These are phyloP conservation scores for Hypholoma sublateritium DNA, from an alignment of 768 basidiomycete species.

Conservation along the genomic window DNA sequence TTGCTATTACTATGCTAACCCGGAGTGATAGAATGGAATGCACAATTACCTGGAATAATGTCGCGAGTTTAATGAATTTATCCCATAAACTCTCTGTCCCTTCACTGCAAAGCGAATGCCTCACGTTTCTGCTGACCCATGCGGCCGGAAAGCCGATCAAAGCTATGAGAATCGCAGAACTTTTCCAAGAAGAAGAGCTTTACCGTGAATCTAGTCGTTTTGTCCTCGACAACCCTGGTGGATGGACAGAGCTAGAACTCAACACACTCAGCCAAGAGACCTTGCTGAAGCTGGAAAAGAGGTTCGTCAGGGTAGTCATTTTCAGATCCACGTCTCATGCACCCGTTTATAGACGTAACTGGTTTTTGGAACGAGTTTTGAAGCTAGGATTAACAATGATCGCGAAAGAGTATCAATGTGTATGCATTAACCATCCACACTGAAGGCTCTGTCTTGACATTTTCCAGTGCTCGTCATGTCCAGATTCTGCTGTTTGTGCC, in stretches of 20 bases:
- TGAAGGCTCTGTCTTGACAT: not conserved
- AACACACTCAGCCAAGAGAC: constrained; percentile 83
- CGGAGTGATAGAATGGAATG: constrained; percentile 57
- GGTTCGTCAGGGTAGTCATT: constrained; percentile 38
- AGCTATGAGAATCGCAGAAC: constrained; percentile 88
- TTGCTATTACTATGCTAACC: not conserved
- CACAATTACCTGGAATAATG: constrained; percentile 95
- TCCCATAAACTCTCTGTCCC: constrained; percentile 87
- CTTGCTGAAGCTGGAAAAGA: constrained; percentile 84
- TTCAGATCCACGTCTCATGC: not conserved
- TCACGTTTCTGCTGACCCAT: constrained; percentile 86
- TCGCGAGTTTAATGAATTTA: constrained; percentile 88
- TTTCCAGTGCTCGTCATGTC: constrained; percentile 76
- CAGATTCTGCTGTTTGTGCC: constrained; percentile 77
- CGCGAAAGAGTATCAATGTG: constrained; percentile 95
- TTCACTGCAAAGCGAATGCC: constrained; percentile 77
- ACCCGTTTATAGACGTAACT: constrained; percentile 61
- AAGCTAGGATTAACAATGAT: constrained; percentile 86
- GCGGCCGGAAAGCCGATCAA: constrained; percentile 92
- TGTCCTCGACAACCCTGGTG: constrained; percentile 89
- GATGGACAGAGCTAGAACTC: constrained; percentile 78
- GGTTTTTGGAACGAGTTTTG: constrained; percentile 93
- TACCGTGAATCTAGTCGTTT: constrained; percentile 91
- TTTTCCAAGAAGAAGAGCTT: constrained; percentile 86
- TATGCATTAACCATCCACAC: constrained; percentile 33